Base-by-base conservation (phyloP, 306 rosid species). In the Luffa acutangula region DNA sequence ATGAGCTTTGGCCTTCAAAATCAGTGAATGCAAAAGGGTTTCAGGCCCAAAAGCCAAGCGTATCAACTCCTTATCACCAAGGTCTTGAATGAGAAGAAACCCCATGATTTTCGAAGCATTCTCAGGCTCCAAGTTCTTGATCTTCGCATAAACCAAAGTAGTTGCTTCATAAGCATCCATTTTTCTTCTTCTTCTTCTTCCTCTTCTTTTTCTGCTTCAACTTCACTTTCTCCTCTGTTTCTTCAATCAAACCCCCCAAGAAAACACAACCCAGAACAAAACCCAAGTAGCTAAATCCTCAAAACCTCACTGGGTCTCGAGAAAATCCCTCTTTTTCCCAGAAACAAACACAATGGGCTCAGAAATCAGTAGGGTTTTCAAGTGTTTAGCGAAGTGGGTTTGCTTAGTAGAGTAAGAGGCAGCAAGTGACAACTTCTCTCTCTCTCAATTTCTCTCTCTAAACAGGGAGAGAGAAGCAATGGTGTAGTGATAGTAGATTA, bases 81-180 rank as follows among this genome's bases (percentile, higher is more conserved):
- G 89, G 83, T 85, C 91, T 72, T 88, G 87, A 75, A 94, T 88
- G 43, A 94, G 84, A 53, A 94, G 89, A 63, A 64, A 89, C 49
- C 98, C 98, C 98, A 94, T 91, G 84, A 94, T 94, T 86, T 91
- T 94, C 0, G 96, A 86, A 7, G 98, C 97, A 82, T 88, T 85
- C 25, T 94, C 98, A 6, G 97, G 96, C 34, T 94, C 98, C 63
- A 92, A 65, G 71, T 59, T 82, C 64, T 91, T 93, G 79, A 94
- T 86, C 80, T 89, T 92, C 1, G 97, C 63, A 18, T 89, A 88
- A 5, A 94, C 94, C 52, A 88, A 81, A 82, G 81, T 87, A 2
- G 95, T 92, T 34, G 97, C 97, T 83, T 94, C 98, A 70, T 76
- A 89, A 39, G 96, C 84, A 89, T 88, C 97, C 97, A 92, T 93